Percentiles rank a stretch among this genome's conserved stretches.
These are phyloP conservation scores for Tricladium varicosporioides DNA, from an alignment of 2,329 filamentous ascomycete species.

Conservation along the genomic window DNA sequence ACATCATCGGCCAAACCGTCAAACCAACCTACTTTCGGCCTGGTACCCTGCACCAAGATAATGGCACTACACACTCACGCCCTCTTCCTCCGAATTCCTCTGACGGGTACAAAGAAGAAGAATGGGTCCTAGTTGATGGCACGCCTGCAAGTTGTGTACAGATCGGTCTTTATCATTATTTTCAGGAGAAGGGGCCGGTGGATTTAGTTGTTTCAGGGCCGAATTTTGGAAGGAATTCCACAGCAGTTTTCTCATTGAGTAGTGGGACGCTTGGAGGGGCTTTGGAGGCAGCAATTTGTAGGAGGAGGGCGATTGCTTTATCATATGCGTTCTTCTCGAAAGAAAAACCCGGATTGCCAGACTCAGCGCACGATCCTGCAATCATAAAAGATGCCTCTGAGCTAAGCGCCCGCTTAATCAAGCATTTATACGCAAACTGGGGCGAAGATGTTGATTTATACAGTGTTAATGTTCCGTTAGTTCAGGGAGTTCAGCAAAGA, in stretches of 20 bases:
- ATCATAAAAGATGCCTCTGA: conserved; percentile 76
- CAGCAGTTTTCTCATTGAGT: conserved; percentile 73
- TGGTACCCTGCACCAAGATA: conserved; percentile 56
- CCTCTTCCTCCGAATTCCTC: conserved; percentile 50
- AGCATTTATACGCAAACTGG: conserved; percentile 77
- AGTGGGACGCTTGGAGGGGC: conserved; percentile 77
- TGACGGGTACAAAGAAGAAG: conserved; percentile 52
- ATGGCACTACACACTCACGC: conserved; percentile 63
- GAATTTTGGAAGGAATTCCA: conserved; percentile 82
- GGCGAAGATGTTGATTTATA: conserved; percentile 76
- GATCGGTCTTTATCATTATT: conserved; percentile 79
- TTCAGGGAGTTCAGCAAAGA: conserved; percentile 67
- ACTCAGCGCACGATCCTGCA: conserved; percentile 63
- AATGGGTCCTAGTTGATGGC: conserved; percentile 80
- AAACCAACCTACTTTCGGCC: conserved; percentile 82
- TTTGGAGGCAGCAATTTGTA: conserved; percentile 73
- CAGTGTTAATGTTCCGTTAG: conserved; percentile 83
- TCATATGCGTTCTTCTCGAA: conserved; percentile 85
- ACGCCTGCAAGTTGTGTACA: conserved; percentile 80
- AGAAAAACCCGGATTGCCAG: conserved; percentile 44
- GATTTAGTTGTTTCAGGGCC: conserved; percentile 78
- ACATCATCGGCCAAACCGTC: conserved; percentile 87
- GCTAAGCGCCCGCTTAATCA: conserved; percentile 73
- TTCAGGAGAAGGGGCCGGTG: conserved; percentile 66
- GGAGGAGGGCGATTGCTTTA: conserved; percentile 71